Evolutionary conservation across 345 rosid species (phyloP).

Genomic region (Raphanus sativus): DNA sequence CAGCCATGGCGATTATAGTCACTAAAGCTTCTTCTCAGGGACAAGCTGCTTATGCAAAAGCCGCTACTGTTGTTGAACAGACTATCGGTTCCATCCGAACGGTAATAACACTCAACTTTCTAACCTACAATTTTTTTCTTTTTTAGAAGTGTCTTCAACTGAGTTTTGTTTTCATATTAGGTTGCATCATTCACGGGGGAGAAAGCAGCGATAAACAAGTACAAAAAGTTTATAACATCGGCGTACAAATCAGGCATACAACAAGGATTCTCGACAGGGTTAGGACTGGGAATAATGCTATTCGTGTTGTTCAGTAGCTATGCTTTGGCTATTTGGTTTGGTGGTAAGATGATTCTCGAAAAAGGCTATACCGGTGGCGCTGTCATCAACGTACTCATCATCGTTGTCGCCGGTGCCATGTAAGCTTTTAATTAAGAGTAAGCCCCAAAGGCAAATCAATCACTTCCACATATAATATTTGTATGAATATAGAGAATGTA

Average conservation of each 20-base stretch:
- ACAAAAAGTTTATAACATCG: conserved; percentile 49
- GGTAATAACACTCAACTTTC: conserved; percentile 35
- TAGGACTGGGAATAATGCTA: conserved; percentile 52
- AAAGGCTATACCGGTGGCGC: conserved; percentile 67
- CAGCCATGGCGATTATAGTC: conserved; percentile 49
- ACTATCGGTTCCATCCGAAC: conserved; percentile 76
- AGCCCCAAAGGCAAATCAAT: not conserved
- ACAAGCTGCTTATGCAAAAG: conserved; percentile 67
- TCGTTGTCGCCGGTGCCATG: conserved; percentile 66
- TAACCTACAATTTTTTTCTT: not conserved
- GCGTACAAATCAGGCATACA: conserved; percentile 55
- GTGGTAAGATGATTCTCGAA: conserved; percentile 65
- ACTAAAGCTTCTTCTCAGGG: conserved; percentile 60
- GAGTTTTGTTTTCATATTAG: conserved; percentile 29
- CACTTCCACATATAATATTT: not conserved
- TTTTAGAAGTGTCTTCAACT: not conserved
- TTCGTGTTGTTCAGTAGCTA: conserved; percentile 47
- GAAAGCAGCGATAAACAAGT: conserved; percentile 52
- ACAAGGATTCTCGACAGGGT: conserved; percentile 61
- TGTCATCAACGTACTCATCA: conserved; percentile 61
- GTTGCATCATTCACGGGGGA: conserved; percentile 85
- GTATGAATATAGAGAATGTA: no score
- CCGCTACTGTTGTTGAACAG: conserved; percentile 68
- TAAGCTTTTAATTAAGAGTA: conserved; percentile 45
- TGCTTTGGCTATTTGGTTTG: conserved; percentile 66